Evolutionary conservation across 169 alveolate genomes (phyloP), one percentile per base, ranked within the genome.

Genomic region (Plasmodium sp.): DNA sequence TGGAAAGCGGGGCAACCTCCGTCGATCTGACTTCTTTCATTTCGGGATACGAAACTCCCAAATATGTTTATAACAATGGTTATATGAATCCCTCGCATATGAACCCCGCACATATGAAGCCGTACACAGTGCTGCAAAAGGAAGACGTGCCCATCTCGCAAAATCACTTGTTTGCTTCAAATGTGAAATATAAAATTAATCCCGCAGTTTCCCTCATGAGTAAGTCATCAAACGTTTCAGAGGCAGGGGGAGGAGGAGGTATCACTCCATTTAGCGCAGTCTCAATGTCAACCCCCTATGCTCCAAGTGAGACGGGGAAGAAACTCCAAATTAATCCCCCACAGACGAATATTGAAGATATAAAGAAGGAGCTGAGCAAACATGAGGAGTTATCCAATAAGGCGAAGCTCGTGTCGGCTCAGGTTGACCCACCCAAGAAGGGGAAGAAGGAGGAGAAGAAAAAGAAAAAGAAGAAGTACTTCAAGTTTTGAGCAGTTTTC

Each of bases 381-480:
- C 95, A 48, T 73, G 98, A 96, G 73, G 94, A 92, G 72, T 94
- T 91, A 80, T 96, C 97, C 67, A 96, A 96, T 43, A 90, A 90
- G 84, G 97, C 86, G n/a, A 96, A 95, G 33, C 96, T 94, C 48
- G 96, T 95, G 33, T 96, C 98, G 22, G 97, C 97, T 3, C 96
- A 93, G 84, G 94, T 91, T 4, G 96, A 90, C 54, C 86, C 74
- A 33, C 84, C 84, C 7, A 80, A 84, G 33, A 96, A 95, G 58
- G 56, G 81, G 1, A 67, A 93, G 33, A 96, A 94, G 45, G 93
- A 85, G 43, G 93, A 93, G 27, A 96, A 94, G 51, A 86, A 94
- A 51, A 95, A 84, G 83, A 96, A 96, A 92, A 96, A 96, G 74
- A 95, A 96, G 95, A 94, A 94, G 84, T 84, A 83, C 62, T 95